These are phyloP conservation scores for Posidonia oceanica DNA, from an alignment of 116 monocot species.

Conservation along the genomic window DNA sequence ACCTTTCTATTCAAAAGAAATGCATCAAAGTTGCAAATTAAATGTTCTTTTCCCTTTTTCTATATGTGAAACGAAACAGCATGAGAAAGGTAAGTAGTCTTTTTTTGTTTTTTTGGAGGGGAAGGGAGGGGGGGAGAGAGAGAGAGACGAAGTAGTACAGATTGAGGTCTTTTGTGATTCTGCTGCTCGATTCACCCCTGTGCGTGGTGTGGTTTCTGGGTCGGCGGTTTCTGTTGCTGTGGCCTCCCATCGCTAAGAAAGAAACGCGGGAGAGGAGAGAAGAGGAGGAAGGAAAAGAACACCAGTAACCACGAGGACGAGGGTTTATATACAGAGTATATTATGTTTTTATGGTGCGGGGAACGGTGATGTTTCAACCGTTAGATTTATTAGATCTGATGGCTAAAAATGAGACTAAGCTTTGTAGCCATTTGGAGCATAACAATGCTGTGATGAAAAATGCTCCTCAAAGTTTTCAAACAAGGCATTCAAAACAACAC, in stretches of 20 bases:
- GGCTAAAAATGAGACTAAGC: too few relatives aligned
- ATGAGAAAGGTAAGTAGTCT: background rate
- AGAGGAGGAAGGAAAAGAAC: background rate
- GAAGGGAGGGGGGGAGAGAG: background rate
- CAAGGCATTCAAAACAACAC: too few relatives aligned
- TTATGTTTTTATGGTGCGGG: too few relatives aligned
- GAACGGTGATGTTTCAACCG: too few relatives aligned
- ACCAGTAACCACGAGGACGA: background rate
- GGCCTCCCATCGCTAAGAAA: background rate
- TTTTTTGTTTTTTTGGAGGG: too few relatives aligned
- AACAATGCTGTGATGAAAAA: too few relatives aligned
- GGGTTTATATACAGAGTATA: background rate
- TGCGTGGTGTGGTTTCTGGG: background rate
- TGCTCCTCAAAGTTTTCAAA: too few relatives aligned
- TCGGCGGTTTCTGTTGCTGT: slow-evolving; percentile 2
- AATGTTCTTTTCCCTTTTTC: background rate
- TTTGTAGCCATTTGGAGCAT: too few relatives aligned
- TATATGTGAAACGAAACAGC: background rate
- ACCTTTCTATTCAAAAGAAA: too few relatives aligned
- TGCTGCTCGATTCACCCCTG: slow-evolving; percentile 5
- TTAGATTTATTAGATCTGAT: too few relatives aligned
- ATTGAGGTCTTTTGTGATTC: background rate
- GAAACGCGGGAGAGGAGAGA: background rate
- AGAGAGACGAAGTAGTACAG: slow-evolving; percentile 1
- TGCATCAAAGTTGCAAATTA: background rate